Base-by-base conservation (phyloP, 345 rosid species). In the Syzygium jambos region DNA sequence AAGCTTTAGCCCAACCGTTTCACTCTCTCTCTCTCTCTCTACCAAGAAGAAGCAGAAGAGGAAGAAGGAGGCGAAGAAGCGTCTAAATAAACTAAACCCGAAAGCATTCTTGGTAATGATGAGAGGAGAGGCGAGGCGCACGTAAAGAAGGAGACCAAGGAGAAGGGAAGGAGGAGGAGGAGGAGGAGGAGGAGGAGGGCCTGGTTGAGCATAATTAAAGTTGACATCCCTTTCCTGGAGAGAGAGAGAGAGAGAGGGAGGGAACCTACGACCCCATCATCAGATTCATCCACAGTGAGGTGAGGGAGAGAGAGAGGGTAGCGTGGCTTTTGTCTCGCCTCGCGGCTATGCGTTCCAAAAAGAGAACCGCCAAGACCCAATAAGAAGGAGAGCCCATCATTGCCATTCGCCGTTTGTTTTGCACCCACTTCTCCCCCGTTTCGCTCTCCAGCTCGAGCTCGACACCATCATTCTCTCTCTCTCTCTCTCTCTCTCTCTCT, bases 91-190 rank as follows among this genome's bases (percentile, higher is more conserved):
- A 23, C 73, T 1, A 29, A 51, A 8, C 10, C 14, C 77, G 1
- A 27, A 29, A 80, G 51, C 54, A 65, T 19, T 13, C 27, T 25
- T 55, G 56, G 86, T 13, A 84, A 87, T 73, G 49, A 73, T 73
- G 89, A 61, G 87, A 89, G 90, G 85, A 65, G 89, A 77, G 90
- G 38, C 49, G 82, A 38, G 82, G 19, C 82, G 49, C 49, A 73
- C 82, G 82, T 73, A 73, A 73, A 73, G 49, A 22, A 73, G 82
- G 9, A 68, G 80, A 34, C 13, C 46, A 16, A 65, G 91, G 68
- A 84, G 51, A 63, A 55, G 46, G 46, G 82, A 61, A 17, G 78
- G 15, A 56, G 61, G 9, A 9, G 65, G 11, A 59, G 16, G 34
- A 61, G 22, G 2, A n/a, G n/a, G n/a, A n/a, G n/a, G n/a, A n/a